Evolutionary conservation across 164 flowering plant species (phyloP).

Genomic region (Echeveria elegans): DNA sequence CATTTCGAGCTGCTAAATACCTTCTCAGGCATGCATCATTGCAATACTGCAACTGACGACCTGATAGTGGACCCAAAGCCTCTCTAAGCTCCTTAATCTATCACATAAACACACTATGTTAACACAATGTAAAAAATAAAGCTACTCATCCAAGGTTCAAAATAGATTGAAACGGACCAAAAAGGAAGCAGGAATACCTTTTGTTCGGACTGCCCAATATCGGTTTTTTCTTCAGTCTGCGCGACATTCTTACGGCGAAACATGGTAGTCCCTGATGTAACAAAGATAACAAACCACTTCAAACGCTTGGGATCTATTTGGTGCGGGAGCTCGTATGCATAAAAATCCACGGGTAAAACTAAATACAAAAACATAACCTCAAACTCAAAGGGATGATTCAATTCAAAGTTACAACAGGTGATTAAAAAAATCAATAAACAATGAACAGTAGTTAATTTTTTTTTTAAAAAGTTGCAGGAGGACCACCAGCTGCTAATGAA

Average conservation of each 20-base stretch:
- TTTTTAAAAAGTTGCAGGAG: no score
- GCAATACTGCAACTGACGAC: constrained; percentile 43
- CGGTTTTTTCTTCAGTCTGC: constrained; percentile 36
- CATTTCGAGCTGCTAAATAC: constrained; percentile 80
- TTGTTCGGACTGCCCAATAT: constrained; percentile 21
- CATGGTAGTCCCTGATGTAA: constrained; percentile 21
- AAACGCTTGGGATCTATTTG: neutral
- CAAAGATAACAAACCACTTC: neutral
- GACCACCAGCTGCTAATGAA: no score
- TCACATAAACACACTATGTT: neutral
- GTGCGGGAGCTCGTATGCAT: no score
- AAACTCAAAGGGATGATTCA: neutral
- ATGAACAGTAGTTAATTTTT: no score
- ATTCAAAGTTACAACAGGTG: no score
- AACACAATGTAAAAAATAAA: neutral
- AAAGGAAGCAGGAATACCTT: no score
- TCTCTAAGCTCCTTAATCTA: constrained; percentile 43
- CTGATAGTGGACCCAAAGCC: constrained; percentile 44
- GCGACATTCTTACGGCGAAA: constrained; percentile 37
- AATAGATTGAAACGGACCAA: no score
- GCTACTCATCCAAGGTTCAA: neutral
- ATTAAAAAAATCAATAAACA: no score
- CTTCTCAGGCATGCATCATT: constrained; percentile 70
- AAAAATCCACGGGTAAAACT: no score
- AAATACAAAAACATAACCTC: neutral